phyloP scores from a whole-genome alignment of 257 asterid species.

The Penstemon newberryi region DNA sequence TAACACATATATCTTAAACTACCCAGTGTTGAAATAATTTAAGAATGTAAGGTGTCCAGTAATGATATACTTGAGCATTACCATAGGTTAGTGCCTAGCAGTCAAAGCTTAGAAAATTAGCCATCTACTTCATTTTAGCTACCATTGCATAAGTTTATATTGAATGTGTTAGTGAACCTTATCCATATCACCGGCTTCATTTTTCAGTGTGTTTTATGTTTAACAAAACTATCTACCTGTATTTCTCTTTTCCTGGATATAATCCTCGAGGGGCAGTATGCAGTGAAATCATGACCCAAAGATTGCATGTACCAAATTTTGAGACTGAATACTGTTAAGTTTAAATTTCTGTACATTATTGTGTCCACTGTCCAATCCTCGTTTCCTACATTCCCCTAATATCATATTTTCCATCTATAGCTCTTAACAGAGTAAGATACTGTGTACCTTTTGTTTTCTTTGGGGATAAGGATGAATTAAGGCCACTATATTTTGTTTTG shows the following conservation, averaged over 20 bases:
- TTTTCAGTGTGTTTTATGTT: background rate
- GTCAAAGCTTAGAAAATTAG: too few species aligned
- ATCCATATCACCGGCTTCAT: background rate
- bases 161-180: background rate
- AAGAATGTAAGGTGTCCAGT: background rate
- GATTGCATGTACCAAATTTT: too few species aligned
- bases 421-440: background rate
- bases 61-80: too few species aligned
- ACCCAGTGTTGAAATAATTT: background rate
- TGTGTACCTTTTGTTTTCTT: background rate
- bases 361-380: background rate
- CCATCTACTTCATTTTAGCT: too few species aligned
- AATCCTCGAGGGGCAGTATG: too few species aligned
- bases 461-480: background rate
- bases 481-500: background rate
- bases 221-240: too few species aligned
- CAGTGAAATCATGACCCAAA: too few species aligned
- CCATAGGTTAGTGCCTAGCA: too few species aligned
- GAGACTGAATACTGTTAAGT: too few species aligned
- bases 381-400: background rate
- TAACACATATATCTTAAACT: background rate
- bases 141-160: background rate
- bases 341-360: too few species aligned
- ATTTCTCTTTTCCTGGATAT: too few species aligned
- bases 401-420: background rate